Evolutionary conservation across 495 filamentous ascomycete species (phyloP).

Genomic region (Hypoxylon trugodes): DNA sequence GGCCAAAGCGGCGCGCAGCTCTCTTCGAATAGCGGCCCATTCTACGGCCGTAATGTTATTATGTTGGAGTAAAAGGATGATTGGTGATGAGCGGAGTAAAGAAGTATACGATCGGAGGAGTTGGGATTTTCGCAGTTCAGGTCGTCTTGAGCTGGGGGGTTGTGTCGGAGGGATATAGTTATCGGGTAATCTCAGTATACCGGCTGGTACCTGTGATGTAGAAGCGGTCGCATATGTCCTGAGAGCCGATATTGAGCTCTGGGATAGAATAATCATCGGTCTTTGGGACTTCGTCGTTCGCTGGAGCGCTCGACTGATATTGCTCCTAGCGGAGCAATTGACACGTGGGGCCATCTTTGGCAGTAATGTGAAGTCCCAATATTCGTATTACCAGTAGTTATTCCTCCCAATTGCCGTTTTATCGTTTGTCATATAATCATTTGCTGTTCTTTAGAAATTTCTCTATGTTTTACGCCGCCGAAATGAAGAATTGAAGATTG

Average conservation of each 20-base stretch:
- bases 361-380: background rate
- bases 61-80: constrained; percentile 95
- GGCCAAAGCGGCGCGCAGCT: constrained; percentile 72
- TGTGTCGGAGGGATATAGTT: constrained; percentile 73
- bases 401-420: background rate
- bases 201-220: constrained; percentile 54
- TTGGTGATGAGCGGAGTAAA: constrained; percentile 83
- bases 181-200: constrained; percentile 60
- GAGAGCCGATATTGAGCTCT: constrained; percentile 32
- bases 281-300: constrained; percentile 26
- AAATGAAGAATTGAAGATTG: constrained; percentile 29
- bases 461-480: background rate
- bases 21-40: constrained; percentile 87
- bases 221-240: constrained; percentile 51
- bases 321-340: constrained; percentile 37
- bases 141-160: constrained; percentile 85
- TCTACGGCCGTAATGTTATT: constrained; percentile 90
- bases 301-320: constrained; percentile 34
- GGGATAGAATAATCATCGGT: constrained; percentile 20
- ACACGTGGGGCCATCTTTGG: constrained; percentile 38
- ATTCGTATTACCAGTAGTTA: background rate
- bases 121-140: constrained; percentile 92
- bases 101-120: constrained; percentile 94
- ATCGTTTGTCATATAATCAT: background rate
- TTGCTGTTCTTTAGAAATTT: background rate